Evolutionary conservation across 805 yeast genomes (phyloP).

Genomic region (Priceomyces haplophilus): DNA sequence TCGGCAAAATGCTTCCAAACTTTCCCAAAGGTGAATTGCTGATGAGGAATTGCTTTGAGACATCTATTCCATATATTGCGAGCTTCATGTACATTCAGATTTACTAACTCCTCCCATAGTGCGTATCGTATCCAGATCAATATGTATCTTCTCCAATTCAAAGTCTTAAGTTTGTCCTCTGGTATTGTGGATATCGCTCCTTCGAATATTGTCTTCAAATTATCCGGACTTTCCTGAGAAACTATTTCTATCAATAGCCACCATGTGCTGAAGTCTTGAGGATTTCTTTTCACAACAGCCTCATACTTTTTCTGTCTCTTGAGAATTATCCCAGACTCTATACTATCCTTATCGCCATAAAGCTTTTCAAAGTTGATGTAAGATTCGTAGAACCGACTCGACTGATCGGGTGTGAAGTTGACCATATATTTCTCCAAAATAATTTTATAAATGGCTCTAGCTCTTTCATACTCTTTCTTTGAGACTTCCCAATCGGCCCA

Average conservation of each 20-base stretch:
- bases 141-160: constrained; percentile 66
- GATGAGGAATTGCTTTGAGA: constrained; percentile 53
- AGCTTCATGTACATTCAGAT: constrained; percentile 42
- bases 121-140: constrained; percentile 69
- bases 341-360: constrained; percentile 53
- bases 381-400: constrained; percentile 31
- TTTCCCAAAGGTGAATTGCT: constrained; percentile 61
- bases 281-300: constrained; percentile 40
- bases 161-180: constrained; percentile 23
- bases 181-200: constrained; percentile 45
- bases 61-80: constrained; percentile 51
- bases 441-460: constrained; percentile 52
- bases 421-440: constrained; percentile 36
- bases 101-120: constrained; percentile 54
- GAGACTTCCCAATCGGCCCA: constrained; percentile 76
- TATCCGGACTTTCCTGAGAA: constrained; percentile 28
- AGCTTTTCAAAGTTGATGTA: constrained; percentile 63
- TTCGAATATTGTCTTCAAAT: constrained; percentile 30
- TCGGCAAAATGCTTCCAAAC: constrained; percentile 71
- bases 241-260: constrained; percentile 65
- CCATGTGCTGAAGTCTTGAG: constrained; percentile 75
- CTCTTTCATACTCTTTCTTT: constrained; percentile 59
- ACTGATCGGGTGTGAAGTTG: constrained; percentile 27
- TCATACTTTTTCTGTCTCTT: constrained; percentile 61
- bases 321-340: constrained; percentile 49